These are phyloP conservation scores for Parietichytrium sp. DNA, from an alignment of 108 stramenopile species.

Conservation along the genomic window DNA sequence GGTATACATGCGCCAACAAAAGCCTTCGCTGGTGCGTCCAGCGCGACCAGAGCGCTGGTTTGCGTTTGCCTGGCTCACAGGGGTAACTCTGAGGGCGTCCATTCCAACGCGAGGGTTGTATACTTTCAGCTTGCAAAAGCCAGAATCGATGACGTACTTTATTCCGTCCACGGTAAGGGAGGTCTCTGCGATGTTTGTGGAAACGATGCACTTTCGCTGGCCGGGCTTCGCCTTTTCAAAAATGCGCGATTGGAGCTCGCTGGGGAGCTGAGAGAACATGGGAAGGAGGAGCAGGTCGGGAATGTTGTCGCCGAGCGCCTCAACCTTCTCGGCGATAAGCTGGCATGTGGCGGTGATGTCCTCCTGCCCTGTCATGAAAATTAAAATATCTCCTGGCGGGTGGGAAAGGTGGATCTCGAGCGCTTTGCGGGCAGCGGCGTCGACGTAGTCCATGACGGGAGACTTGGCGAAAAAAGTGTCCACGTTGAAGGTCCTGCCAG, in stretches of 20 bases:
- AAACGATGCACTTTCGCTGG: slow-evolving; percentile 92
- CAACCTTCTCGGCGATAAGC: slow-evolving; percentile 23
- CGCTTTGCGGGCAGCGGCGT: slow-evolving; percentile 95
- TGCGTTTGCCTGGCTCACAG: slow-evolving; percentile 92
- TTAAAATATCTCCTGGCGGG: slow-evolving; percentile 94
- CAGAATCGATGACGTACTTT: slow-evolving; percentile 86
- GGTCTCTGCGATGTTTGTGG: slow-evolving; percentile 98
- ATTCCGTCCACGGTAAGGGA: slow-evolving; percentile 97
- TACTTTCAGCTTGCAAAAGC: slow-evolving; percentile 97
- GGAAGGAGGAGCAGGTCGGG: slow-evolving; percentile 81
- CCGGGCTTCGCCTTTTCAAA: slow-evolving; percentile 89
- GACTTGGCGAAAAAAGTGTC: slow-evolving; percentile 85
- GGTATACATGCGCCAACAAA: slow-evolving; percentile 94
- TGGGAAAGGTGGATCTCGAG: slow-evolving; percentile 92
- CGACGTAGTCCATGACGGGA: slow-evolving; percentile 93
- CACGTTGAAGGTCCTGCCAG: slow-evolving; percentile 90
- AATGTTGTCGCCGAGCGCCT: not conserved
- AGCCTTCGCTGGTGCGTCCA: slow-evolving; percentile 92
- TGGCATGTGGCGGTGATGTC: slow-evolving; percentile 83
- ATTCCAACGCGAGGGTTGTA: slow-evolving; percentile 99
- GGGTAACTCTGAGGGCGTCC: slow-evolving; percentile 95
- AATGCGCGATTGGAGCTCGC: slow-evolving; percentile 95
- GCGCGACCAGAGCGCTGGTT: slow-evolving; percentile 94
- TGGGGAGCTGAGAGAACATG: slow-evolving; percentile 96
- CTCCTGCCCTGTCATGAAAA: slow-evolving; percentile 99